Base-by-base conservation (phyloP, 139 green algal species). In the Tetradesmus obliquus region DNA sequence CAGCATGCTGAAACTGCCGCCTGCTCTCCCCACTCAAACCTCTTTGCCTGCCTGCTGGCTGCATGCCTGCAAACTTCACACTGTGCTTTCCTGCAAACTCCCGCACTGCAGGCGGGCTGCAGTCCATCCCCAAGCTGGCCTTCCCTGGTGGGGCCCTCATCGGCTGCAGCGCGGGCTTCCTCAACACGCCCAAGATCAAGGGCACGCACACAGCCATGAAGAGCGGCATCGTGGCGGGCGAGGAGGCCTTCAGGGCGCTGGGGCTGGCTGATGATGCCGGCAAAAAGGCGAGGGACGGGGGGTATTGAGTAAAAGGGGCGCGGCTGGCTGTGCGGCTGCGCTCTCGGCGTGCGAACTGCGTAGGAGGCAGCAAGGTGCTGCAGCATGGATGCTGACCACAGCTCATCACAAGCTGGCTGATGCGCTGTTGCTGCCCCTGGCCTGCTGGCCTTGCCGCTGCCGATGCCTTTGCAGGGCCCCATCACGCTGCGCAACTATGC, bases 121-220 rank as follows among this genome's bases (percentile, higher is more conserved):
- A 99, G 95, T 98, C 95, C 55, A 95, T 99, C 45, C 98, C 98
- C 3, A 88, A 95, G 74, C 91, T 99, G 3, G 88, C 71, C 51
- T 99, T 99, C 93, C 96, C 97, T 2, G 98, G 98, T 3, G 98
- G 98, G 2, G 98, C 97, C 1, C 95, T 99, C 0, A 91, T 99
- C 1, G 98, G 98, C n/a, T 99, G 98, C 92, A 92, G 94, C 19
- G 98, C 97, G 5, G 98, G 98, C 76, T 98, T 99, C 89, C 92
- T 99, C 13, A 99, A 99, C 88, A 97, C 98, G 12, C 94, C 97
- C 32, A 99, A 98, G 86, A 98, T 99, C 92, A 99, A 99, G 95
- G 96, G 91, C 32, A 90, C 51, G 22, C 89, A 92, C 81, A 91
- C 88, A 0, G 98, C 98, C 57, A 99, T 99, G 96, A 97, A 98